A percentile compares a stretch with the other conserved stretches of the same genome.
Evolutionary conservation across 2,329 filamentous ascomycete genomes (phyloP).

Genomic region (Aschersonia sp.): DNA sequence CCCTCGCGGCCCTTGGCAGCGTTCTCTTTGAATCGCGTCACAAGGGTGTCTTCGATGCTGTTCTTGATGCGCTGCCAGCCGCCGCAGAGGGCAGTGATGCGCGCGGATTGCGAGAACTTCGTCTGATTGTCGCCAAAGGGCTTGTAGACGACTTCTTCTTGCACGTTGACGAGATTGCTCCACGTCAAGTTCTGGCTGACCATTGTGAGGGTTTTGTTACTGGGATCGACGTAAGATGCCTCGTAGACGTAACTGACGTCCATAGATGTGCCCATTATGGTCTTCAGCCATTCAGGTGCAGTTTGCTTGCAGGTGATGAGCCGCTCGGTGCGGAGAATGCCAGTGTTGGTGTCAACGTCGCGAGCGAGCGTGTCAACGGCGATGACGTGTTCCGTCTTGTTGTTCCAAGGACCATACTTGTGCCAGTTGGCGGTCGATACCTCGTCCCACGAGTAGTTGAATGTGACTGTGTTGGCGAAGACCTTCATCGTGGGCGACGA

Average conservation of each 20-base stretch:
- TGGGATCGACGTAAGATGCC: slow-evolving; percentile 84
- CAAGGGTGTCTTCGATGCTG: slow-evolving; percentile 82
- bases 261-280: slow-evolving; percentile 57
- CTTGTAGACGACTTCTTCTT: slow-evolving; percentile 82
- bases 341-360: slow-evolving; percentile 36
- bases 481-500: slow-evolving; percentile 60
- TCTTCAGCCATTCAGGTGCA: slow-evolving; percentile 66
- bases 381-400: slow-evolving; percentile 92
- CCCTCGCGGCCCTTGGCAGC: slow-evolving; percentile 81
- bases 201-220: slow-evolving; percentile 81
- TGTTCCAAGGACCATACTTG: slow-evolving; percentile 98
- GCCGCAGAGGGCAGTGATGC: slow-evolving; percentile 86
- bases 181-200: slow-evolving; percentile 90
- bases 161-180: slow-evolving; percentile 78
- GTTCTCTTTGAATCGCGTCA: slow-evolving; percentile 84
- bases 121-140: slow-evolving; percentile 49
- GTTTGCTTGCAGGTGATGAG: slow-evolving; percentile 47
- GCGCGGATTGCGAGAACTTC: slow-evolving; percentile 74
- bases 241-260: slow-evolving; percentile 87
- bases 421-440: slow-evolving; percentile 96
- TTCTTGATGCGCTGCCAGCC: slow-evolving; percentile 97
- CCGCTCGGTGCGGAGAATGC: slow-evolving; percentile 46
- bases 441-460: slow-evolving; percentile 97
- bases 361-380: slow-evolving; percentile 87
- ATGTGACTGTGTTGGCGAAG: slow-evolving; percentile 79